phyloP scores from a whole-genome alignment of 163 green algal genomes.

The Smithsoniella earleae region DNA sequence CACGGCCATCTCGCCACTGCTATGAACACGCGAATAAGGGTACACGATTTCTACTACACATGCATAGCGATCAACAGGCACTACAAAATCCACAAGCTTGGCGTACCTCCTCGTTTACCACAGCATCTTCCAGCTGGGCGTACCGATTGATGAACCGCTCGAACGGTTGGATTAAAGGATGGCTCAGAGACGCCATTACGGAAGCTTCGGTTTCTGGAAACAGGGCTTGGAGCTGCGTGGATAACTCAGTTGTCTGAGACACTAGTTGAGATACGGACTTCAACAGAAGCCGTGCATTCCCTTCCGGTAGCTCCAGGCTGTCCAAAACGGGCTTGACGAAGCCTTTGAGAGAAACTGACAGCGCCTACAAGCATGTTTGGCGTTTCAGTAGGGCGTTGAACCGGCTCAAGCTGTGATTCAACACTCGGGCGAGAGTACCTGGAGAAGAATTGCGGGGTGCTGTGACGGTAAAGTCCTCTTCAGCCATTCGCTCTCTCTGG shows the following conservation, averaged over 20 bases:
- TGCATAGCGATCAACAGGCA: no score
- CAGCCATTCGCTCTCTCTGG: conserved; percentile 6
- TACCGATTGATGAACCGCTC: conserved; percentile 8
- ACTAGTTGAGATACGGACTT: conserved; percentile 4
- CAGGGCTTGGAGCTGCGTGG: not conserved
- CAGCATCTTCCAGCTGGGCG: conserved; percentile 4
- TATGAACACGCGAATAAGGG: no score
- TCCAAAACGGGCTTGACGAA: conserved; percentile 29
- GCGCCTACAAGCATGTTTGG: conserved; percentile 21
- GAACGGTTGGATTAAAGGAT: conserved; percentile 24
- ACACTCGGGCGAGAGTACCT: no score
- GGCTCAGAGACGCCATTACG: conserved; percentile 8
- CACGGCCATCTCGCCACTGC: no score
- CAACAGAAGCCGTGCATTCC: not conserved
- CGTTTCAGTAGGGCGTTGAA: no score
- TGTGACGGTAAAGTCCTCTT: not conserved
- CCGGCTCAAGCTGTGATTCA: no score
- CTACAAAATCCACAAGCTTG: no score
- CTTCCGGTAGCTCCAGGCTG: conserved; percentile 17
- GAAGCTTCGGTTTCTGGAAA: conserved; percentile 4
- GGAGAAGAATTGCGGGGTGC: conserved; percentile 16
- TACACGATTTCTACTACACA: no score
- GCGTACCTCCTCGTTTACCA: conserved; percentile 20
- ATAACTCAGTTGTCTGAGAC: not conserved
- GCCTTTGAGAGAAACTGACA: conserved; percentile 23